These are phyloP conservation scores for Ceratocystis harringtonii DNA, from an alignment of 2,329 filamentous ascomycete species.

Conservation along the genomic window DNA sequence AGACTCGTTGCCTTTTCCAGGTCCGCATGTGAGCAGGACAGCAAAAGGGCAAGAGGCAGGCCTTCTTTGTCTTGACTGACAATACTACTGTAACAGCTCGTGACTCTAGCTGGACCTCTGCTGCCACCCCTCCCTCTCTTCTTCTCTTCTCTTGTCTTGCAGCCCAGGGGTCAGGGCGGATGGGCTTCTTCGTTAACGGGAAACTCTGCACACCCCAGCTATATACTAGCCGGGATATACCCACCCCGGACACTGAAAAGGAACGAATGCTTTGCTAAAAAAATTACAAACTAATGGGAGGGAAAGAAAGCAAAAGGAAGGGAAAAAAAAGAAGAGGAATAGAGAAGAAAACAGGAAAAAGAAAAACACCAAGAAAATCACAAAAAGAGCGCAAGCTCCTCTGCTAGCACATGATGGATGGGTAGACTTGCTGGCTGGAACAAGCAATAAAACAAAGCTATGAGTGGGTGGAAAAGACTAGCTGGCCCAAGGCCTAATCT, in stretches of 20 bases:
- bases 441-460: not conserved
- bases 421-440: not conserved
- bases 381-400: not conserved
- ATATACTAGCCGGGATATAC: constrained; percentile 2
- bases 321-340: not conserved
- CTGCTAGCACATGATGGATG: not conserved
- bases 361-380: not conserved
- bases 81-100: not conserved
- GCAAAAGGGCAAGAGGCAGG: too few relatives aligned
- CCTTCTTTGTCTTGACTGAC: too few relatives aligned
- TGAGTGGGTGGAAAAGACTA: too few relatives aligned
- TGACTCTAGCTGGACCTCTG: not conserved
- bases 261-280: not conserved
- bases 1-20: not conserved
- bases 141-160: not conserved
- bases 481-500: too few relatives aligned
- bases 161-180: not conserved
- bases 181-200: not conserved
- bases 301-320: not conserved
- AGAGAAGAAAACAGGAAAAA: not conserved
- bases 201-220: not conserved
- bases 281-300: not conserved
- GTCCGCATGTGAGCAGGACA: too few relatives aligned
- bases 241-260: not conserved
- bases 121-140: not conserved